phyloP scores from a whole-genome alignment of 208 protist species.

The Tritrichomonas musculus region DNA sequence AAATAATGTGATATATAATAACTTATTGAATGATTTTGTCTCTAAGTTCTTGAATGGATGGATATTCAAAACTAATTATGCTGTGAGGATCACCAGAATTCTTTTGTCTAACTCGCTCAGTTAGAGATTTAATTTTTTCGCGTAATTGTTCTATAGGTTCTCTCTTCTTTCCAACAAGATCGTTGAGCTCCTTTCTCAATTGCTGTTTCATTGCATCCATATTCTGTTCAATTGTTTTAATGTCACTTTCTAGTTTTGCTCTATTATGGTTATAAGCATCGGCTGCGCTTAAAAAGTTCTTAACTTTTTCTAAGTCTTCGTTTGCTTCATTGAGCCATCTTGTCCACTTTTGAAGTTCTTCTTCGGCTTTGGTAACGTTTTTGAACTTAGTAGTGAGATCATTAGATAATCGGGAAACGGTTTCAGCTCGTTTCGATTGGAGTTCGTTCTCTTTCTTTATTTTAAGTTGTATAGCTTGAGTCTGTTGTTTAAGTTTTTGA shows the following conservation, averaged over 20 bases:
- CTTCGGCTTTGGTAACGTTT: background rate
- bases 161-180: background rate
- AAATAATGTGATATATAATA: too few relatives aligned
- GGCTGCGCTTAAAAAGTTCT: background rate
- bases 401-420: background rate
- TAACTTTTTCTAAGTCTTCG: background rate
- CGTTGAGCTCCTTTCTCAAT: background rate
- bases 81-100: background rate
- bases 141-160: background rate
- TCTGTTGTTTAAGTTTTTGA: background rate
- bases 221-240: background rate
- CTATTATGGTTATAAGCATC: background rate
- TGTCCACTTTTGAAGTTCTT: background rate
- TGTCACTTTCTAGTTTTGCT: background rate
- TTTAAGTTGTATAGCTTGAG: background rate
- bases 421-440: background rate
- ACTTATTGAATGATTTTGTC: background rate
- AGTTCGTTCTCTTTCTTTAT: background rate
- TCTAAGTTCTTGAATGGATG: background rate
- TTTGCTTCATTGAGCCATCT: background rate
- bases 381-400: background rate
- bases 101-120: background rate
- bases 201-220: background rate
- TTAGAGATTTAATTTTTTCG: background rate
- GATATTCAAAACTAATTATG: background rate